A percentile compares a stretch with the other conserved stretches of the same genome.
These are phyloP conservation scores for Suaeda aralocaspica DNA, from an alignment of 148 eudicot genomes.

Conservation along the genomic window DNA sequence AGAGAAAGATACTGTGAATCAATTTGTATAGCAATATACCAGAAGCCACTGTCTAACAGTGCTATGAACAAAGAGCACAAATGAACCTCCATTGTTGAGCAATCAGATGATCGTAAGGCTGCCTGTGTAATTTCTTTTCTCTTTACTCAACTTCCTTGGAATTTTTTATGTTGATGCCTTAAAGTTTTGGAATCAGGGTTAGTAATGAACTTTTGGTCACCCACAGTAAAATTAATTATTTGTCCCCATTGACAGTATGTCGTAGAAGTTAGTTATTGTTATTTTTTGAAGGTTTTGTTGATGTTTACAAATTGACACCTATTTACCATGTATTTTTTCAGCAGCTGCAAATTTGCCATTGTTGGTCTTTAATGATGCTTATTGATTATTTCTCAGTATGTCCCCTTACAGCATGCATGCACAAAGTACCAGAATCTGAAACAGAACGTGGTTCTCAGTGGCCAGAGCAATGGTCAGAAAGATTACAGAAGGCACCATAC, in stretches of 20 bases:
- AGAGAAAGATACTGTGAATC: slow-evolving; percentile 64
- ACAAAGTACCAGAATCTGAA: slow-evolving; percentile 44
- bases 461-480: slow-evolving; percentile 66
- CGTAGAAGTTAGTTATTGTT: background rate
- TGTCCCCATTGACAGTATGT: background rate
- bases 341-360: background rate
- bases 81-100: slow-evolving; percentile 61
- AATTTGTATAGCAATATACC: slow-evolving; percentile 67
- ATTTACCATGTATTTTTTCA: background rate
- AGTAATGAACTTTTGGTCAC: background rate
- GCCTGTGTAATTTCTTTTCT: slow-evolving; percentile 38
- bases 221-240: too few species aligned
- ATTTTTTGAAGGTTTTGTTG: background rate
- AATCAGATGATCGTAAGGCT: slow-evolving; percentile 46
- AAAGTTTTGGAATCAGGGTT: background rate
- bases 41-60: slow-evolving; percentile 65
- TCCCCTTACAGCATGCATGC: slow-evolving; percentile 64
- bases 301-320: background rate
- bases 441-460: slow-evolving; percentile 64
- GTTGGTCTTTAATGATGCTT: background rate
- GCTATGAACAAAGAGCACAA: slow-evolving; percentile 65
- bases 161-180: background rate
- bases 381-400: slow-evolving; percentile 34
- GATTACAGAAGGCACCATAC: slow-evolving; percentile 55
- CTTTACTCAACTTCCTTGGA: background rate